These are phyloP conservation scores for Magnaporthiopsis rhizophila DNA, from an alignment of 2,329 filamentous ascomycete genomes.

Conservation along the genomic window DNA sequence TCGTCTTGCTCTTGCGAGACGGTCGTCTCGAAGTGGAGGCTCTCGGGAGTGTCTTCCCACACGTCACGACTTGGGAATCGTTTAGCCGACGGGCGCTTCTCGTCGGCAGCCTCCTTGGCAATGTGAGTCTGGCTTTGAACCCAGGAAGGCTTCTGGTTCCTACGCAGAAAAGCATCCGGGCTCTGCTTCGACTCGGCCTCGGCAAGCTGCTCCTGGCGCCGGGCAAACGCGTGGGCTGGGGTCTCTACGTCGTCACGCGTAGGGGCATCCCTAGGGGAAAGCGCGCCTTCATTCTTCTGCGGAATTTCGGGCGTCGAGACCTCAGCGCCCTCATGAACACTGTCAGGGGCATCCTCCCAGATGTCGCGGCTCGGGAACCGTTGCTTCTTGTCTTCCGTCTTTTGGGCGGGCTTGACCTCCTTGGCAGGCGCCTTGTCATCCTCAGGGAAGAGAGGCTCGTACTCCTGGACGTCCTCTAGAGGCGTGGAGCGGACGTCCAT, in stretches of 20 bases:
- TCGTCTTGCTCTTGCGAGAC: conserved; percentile 50
- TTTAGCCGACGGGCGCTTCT: conserved; percentile 50
- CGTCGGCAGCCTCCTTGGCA: conserved; percentile 33
- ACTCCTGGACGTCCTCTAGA: conserved; percentile 83
- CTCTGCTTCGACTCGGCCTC: conserved; percentile 41
- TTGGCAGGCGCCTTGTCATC: conserved; percentile 43
- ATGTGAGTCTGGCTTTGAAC: conserved; percentile 40
- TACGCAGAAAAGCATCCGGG: conserved; percentile 44
- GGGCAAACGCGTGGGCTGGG: conserved; percentile 57
- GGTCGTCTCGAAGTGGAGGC: conserved; percentile 69
- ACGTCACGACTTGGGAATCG: conserved; percentile 88
- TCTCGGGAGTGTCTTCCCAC: conserved; percentile 91
- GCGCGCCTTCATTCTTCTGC: conserved; percentile 22
- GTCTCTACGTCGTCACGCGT: conserved; percentile 38
- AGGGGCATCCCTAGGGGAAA: conserved; percentile 16
- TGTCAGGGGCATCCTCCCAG: conserved; percentile 93
- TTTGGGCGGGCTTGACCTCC: conserved; percentile 29
- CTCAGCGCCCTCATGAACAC: conserved; percentile 68
- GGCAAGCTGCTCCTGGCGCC: conserved; percentile 56
- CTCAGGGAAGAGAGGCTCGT: conserved; percentile 88
- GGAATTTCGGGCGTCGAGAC: conserved; percentile 70
- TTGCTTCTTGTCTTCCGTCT: conserved; percentile 50
- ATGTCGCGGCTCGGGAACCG: conserved; percentile 89
- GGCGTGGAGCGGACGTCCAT: conserved; percentile 57
- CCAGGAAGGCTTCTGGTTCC: conserved; percentile 42